Conservation (phyloP, 768 basidiomycete species). For the Tricholomella constricta region DNA sequence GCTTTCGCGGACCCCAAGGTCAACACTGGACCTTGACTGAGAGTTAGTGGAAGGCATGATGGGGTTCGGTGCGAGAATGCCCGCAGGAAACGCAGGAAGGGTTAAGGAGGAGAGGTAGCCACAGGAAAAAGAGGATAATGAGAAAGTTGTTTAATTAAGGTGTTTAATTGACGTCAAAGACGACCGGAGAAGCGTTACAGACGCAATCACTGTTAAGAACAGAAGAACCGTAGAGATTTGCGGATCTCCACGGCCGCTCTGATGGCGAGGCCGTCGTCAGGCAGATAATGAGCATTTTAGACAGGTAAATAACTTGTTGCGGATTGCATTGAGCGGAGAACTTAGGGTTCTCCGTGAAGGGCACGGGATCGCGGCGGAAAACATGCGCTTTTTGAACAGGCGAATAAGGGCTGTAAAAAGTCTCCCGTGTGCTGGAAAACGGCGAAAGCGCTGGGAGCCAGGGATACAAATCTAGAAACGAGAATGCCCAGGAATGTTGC, state of each 20-base stretch:
- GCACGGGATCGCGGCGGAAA: neutral
- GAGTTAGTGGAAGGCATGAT: conserved; percentile 28
- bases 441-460: neutral
- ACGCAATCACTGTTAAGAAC: conserved; percentile 31
- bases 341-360: neutral
- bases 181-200: conserved; percentile 32
- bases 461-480: conserved; percentile 8
- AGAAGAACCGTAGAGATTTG: conserved; percentile 36
- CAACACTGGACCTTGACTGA: conserved; percentile 26
- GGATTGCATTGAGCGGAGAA: neutral
- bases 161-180: conserved; percentile 49
- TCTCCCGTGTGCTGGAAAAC: neutral
- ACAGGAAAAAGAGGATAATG: conserved; percentile 32
- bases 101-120: conserved; percentile 29
- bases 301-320: conserved; percentile 16
- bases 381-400: neutral
- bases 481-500: conserved; percentile 14
- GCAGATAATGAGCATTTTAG: conserved; percentile 33
- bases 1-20: conserved; percentile 28
- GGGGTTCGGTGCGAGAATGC: conserved; percentile 32
- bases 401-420: neutral
- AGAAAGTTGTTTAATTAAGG: conserved; percentile 36
- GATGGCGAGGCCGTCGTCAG: conserved; percentile 40
- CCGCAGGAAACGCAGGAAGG: conserved; percentile 37
- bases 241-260: conserved; percentile 45